Evolutionary conservation across 352 stramenopile genomes (phyloP).

Genomic region (Achlya hypogyna): DNA sequence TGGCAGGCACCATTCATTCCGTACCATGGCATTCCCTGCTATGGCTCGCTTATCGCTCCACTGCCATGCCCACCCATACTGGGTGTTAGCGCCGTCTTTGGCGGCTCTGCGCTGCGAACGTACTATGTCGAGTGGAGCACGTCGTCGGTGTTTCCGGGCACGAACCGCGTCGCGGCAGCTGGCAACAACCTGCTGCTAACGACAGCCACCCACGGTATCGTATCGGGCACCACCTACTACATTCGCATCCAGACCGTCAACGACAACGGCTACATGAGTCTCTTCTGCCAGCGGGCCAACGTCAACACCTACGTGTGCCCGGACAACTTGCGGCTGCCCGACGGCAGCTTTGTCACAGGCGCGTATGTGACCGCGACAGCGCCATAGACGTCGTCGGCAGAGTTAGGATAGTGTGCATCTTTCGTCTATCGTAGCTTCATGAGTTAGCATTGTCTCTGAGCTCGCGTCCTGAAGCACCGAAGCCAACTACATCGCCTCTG

Average conservation of each 20-base stretch:
- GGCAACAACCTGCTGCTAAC: slow-evolving; percentile 48
- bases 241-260: slow-evolving; percentile 80
- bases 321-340: slow-evolving; percentile 54
- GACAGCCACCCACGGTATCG: slow-evolving; percentile 35
- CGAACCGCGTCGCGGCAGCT: slow-evolving; percentile 55
- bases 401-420: too few relatives aligned
- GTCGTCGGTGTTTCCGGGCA: slow-evolving; percentile 56
- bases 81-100: slow-evolving; percentile 83
- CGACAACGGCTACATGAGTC: slow-evolving; percentile 53
- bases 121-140: slow-evolving; percentile 91
- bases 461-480: too few relatives aligned
- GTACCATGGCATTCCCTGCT: slow-evolving; percentile 58
- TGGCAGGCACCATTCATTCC: slow-evolving; percentile 61
- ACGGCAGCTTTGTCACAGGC: slow-evolving; percentile 50
- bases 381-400: slow-evolving; percentile 8
- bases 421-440: too few relatives aligned
- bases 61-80: slow-evolving; percentile 46
- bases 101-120: slow-evolving; percentile 79
- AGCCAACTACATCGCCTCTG: too few relatives aligned
- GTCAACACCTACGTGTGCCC: slow-evolving; percentile 51
- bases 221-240: slow-evolving; percentile 64
- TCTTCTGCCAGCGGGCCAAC: slow-evolving; percentile 59
- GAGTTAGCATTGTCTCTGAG: too few relatives aligned
- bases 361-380: slow-evolving; percentile 11
- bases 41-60: slow-evolving; percentile 42